phyloP scores from a whole-genome alignment of 805 yeast species.

The Yarrowia keelungensis region DNA sequence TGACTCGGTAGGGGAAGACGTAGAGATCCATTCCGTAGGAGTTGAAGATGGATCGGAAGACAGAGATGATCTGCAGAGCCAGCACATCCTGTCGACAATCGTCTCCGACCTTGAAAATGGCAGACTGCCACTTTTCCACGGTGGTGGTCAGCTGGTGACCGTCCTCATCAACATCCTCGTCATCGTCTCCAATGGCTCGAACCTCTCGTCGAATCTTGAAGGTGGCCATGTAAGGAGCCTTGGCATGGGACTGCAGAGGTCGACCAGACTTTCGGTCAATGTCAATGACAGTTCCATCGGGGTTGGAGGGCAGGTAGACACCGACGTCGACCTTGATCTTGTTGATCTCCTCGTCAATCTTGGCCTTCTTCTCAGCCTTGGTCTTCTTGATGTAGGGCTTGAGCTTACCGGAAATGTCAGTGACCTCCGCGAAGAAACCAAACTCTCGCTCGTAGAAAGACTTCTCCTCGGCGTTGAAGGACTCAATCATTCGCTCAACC shows the following conservation, averaged over 20 bases:
- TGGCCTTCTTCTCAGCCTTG: slow-evolving; percentile 93
- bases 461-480: slow-evolving; percentile 67
- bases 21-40: slow-evolving; percentile 86
- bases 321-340: slow-evolving; percentile 74
- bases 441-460: slow-evolving; percentile 82
- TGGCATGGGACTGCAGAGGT: slow-evolving; percentile 97
- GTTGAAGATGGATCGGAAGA: slow-evolving; percentile 90
- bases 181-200: slow-evolving; percentile 49
- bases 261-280: slow-evolving; percentile 90
- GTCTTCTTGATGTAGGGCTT: slow-evolving; percentile 93
- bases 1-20: slow-evolving; percentile 92
- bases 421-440: slow-evolving; percentile 86
- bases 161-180: slow-evolving; percentile 44
- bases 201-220: slow-evolving; percentile 77
- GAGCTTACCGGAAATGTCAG: slow-evolving; percentile 91
- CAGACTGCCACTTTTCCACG: slow-evolving; percentile 84
- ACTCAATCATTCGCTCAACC: slow-evolving; percentile 64
- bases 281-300: slow-evolving; percentile 92
- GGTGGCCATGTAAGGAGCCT: slow-evolving; percentile 98
- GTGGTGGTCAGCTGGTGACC: slow-evolving; percentile 45
- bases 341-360: slow-evolving; percentile 95
- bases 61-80: slow-evolving; percentile 88
- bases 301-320: slow-evolving; percentile 94
- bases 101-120: slow-evolving; percentile 98
- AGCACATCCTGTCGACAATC: slow-evolving; percentile 98